Evolutionary conservation across 345 rosid species (phyloP).

Genomic region (Salix dunnii): DNA sequence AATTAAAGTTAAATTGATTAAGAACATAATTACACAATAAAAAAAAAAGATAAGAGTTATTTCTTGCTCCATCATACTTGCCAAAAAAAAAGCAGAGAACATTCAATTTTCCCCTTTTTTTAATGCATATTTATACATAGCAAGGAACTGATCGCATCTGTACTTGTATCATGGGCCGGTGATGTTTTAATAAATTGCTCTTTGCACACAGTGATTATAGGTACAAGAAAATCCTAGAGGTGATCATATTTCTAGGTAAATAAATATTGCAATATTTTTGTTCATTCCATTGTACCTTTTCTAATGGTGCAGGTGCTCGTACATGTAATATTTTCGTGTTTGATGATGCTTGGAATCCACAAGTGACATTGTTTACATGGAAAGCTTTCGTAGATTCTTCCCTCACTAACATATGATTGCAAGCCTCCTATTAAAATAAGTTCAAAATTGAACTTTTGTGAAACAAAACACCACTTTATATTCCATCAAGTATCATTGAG

Average conservation of each 20-base stretch:
- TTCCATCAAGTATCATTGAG: conserved; percentile 39
- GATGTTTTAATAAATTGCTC: not conserved
- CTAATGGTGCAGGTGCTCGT: not conserved
- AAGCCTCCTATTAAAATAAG: conserved; percentile 26
- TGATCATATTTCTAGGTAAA: not conserved
- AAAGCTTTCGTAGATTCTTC: conserved; percentile 20
- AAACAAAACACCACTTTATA: conserved; percentile 25
- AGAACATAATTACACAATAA: not conserved
- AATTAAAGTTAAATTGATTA: too few relatives aligned
- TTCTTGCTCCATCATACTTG: not conserved
- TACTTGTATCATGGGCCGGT: not conserved
- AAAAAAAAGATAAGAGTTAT: too few relatives aligned
- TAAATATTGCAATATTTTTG: not conserved
- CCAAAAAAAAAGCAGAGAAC: not conserved
- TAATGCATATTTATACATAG: not conserved
- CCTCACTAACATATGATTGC: conserved; percentile 28
- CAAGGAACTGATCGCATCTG: not conserved
- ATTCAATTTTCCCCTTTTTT: not conserved
- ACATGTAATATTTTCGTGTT: not conserved
- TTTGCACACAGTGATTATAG: not conserved
- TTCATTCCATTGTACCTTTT: not conserved
- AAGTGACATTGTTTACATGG: not conserved
- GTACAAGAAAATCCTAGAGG: not conserved
- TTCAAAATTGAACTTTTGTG: conserved; percentile 47
- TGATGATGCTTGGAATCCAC: not conserved